phyloP scores from a whole-genome alignment of 2,329 filamentous ascomycete genomes.

The Emergomyces orientalis region DNA sequence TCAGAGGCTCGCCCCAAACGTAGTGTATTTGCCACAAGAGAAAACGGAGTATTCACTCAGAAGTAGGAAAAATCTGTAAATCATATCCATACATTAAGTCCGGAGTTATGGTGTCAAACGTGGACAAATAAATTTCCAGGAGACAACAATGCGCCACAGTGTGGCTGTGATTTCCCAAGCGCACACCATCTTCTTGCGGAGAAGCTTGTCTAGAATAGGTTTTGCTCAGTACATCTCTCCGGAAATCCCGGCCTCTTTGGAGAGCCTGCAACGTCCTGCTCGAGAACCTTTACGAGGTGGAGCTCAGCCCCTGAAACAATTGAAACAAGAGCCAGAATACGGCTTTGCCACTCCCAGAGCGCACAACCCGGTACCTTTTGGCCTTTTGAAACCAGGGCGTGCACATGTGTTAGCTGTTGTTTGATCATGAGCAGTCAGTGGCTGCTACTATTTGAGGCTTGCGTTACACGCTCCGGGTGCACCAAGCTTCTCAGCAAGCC shows the following conservation, averaged over 20 bases:
- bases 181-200: too few species aligned
- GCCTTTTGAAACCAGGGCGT: not conserved
- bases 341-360: too few species aligned
- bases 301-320: not conserved
- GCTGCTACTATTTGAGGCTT: not conserved
- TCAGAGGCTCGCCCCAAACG: not conserved
- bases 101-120: too few species aligned
- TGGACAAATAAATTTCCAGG: too few species aligned
- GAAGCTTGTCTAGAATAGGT: too few species aligned
- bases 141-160: constrained; percentile 1
- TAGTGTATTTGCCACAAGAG: not conserved
- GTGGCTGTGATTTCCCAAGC: not conserved
- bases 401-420: too few species aligned
- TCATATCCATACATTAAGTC: not conserved
- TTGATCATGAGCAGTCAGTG: not conserved
- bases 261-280: not conserved
- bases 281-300: not conserved
- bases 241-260: too few species aligned
- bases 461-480: not conserved
- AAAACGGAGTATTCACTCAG: not conserved
- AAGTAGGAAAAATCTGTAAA: not conserved
- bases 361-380: too few species aligned
- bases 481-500: not conserved
- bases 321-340: too few species aligned
- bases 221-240: too few species aligned